Conservation (phyloP, 2,329 filamentous ascomycete species). For the Pseudogymnoascus sp. region DNA sequence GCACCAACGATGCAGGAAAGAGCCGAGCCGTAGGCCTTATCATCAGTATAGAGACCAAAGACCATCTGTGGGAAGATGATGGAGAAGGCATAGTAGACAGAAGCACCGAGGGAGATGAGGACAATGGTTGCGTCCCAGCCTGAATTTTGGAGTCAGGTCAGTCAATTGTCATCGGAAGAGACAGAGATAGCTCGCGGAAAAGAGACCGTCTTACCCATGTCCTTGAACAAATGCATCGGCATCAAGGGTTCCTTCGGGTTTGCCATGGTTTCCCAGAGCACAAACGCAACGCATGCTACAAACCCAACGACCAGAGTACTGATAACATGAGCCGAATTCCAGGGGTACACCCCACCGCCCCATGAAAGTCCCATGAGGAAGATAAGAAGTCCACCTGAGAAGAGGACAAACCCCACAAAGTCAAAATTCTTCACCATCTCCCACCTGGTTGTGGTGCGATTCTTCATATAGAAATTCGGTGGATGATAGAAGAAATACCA, state of each 20-base stretch:
- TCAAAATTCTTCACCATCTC: conserved; percentile 27
- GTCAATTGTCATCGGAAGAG: not conserved
- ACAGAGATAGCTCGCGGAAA: not conserved
- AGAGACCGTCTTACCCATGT: conserved; percentile 13
- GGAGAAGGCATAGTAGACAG: conserved; percentile 32
- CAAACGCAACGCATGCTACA: conserved; percentile 20
- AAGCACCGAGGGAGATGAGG: conserved; percentile 29
- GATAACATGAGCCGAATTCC: conserved; percentile 27
- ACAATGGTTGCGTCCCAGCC: conserved; percentile 27
- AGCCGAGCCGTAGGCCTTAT: conserved; percentile 11
- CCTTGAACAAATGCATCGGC: conserved; percentile 30
- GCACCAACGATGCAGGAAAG: conserved; percentile 12
- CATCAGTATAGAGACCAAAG: conserved; percentile 4
- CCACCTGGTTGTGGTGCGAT: conserved; percentile 13
- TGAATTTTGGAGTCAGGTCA: conserved; percentile 1
- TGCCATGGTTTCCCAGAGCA: conserved; percentile 23
- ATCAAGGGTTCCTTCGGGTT: conserved; percentile 30
- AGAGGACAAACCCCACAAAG: conserved; percentile 27
- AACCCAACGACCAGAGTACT: conserved; percentile 25
- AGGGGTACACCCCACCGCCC: conserved; percentile 28
- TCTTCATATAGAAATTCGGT: conserved; percentile 27
- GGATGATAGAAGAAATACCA: conserved; percentile 30
- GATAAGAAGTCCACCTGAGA: conserved; percentile 25
- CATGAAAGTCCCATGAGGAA: conserved; percentile 28
- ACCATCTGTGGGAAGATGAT: conserved; percentile 32